Evolutionary conservation across 345 rosid genomes (phyloP), one percentile per base, ranked within the genome.

Genomic region (Erodium maritimum): DNA sequence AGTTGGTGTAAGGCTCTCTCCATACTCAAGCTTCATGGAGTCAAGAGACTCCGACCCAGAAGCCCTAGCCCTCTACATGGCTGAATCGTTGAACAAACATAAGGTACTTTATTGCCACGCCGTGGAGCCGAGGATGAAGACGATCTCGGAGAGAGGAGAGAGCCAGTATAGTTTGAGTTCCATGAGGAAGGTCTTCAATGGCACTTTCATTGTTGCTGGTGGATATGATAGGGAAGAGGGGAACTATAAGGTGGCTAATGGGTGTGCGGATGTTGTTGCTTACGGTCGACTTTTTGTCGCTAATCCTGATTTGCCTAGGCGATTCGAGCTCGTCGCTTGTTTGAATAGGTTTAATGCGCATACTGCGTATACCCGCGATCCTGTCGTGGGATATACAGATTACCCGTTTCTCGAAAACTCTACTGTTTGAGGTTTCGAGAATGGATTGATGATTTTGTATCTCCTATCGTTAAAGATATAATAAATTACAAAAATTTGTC

Each of bases 1-100:
- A 73, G 87, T 81, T n/a, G 93, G 90, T 20, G 78, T 85, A 23
- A 76, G 87, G 63, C 69, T 85, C 12, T 88, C 93, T 53, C 90
- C 88, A 0, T 85, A 65, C 55, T 80, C 85, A 0, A 57, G 65
- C 58, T 80, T 69, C 59, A 59, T 59, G 66, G 83, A 88, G 56
- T 61, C 86, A 11, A 80, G 69, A 54, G 90, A 88, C 78, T 79
- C 90, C 0, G 58, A 81, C 62, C 95, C 95, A 19, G 23, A 66
- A 65, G 86, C 79, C 16, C 66, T 81, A 25, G 93, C 83, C 1
- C 65, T 80, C 0, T 72, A 83, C 79, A 81, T 88, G 88, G 86
- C 58, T 0, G 75, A 81, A 21, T 70, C 84, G 24, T 63, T 88
- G 63, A 85, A 83, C 64, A 78, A 75, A 52, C 78, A 72, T 17